These are phyloP conservation scores for Pulchroboletus neoregius DNA, from an alignment of 1,284 basidiomycete genomes.

Conservation along the genomic window DNA sequence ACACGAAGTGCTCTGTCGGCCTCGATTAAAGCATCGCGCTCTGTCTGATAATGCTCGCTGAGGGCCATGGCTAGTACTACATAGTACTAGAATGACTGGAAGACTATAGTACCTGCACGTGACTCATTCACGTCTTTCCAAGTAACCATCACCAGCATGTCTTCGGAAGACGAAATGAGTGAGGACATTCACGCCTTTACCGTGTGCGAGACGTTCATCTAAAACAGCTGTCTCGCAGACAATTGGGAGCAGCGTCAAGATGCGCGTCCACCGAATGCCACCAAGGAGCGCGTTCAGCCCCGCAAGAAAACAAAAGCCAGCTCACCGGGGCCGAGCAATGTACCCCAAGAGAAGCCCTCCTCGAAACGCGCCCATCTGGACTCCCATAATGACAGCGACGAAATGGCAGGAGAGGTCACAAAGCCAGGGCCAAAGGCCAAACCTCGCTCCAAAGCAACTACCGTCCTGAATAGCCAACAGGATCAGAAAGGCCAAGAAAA, in stretches of 20 bases:
- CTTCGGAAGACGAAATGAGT: conserved; percentile 35
- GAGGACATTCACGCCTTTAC: conserved; percentile 9
- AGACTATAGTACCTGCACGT: conserved; percentile 18
- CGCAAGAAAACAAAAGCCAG: conserved; percentile 20
- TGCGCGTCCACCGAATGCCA: conserved; percentile 6
- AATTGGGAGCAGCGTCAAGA: conserved; percentile 20
- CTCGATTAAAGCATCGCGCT: conserved; percentile 46
- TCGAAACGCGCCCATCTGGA: conserved; percentile 16
- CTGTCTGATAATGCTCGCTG: conserved; percentile 37
- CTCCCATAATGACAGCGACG: conserved; percentile 1
- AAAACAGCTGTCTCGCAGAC: conserved; percentile 22
- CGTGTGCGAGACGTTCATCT: conserved; percentile 23
- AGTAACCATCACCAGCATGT: conserved; percentile 18
- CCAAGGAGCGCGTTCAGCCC: conserved; percentile 14
- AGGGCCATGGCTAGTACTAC: no score
- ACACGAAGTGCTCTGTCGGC: conserved; percentile 47
- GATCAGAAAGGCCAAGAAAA: conserved; percentile 19
- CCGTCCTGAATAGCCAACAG: conserved; percentile 8
- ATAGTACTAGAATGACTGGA: no score
- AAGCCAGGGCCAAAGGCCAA: conserved; percentile 19
- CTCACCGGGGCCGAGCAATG: conserved; percentile 18
- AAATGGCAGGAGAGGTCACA: conserved; percentile 1
- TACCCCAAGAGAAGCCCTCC: conserved; percentile 18
- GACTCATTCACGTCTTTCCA: neutral
- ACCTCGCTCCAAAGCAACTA: conserved; percentile 15